Percentiles rank a stretch among this genome's conserved stretches.
Conservation (phyloP, 164 flowering plant genomes). For the Magnolia sinica region DNA sequence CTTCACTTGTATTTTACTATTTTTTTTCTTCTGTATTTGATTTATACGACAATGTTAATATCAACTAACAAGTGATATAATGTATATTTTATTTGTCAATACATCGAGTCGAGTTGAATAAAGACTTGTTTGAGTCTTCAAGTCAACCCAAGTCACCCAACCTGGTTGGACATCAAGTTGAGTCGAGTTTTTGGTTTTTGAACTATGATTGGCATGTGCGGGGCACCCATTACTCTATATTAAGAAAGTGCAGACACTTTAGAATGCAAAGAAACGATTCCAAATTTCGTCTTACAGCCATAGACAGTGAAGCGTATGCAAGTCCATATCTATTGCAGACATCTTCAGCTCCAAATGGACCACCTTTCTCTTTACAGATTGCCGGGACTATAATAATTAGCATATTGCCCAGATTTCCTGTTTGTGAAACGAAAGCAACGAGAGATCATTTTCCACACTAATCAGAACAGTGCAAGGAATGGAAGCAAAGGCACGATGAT, state of each 20-base stretch:
- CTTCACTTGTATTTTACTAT: too few species aligned
- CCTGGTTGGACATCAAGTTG: too few species aligned
- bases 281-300: constrained; percentile 57
- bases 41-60: too few species aligned
- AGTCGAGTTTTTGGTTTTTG: too few species aligned
- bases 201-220: neutral
- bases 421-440: neutral
- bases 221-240: neutral
- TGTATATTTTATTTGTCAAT: too few species aligned
- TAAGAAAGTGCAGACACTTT: neutral
- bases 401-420: constrained; percentile 84
- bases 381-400: constrained; percentile 74
- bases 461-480: neutral
- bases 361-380: constrained; percentile 65
- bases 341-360: constrained; percentile 70
- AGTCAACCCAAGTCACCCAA: too few species aligned
- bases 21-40: too few species aligned
- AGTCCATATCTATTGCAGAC: constrained; percentile 50
- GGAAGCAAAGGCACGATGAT: neutral
- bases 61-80: too few species aligned
- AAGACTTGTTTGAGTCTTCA: too few species aligned
- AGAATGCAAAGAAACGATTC: neutral
- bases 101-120: too few species aligned
- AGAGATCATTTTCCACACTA: neutral
- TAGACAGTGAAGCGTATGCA: constrained; percentile 76